Conservation (phyloP, 169 alveolate species). For the Babesia gibsoni region DNA sequence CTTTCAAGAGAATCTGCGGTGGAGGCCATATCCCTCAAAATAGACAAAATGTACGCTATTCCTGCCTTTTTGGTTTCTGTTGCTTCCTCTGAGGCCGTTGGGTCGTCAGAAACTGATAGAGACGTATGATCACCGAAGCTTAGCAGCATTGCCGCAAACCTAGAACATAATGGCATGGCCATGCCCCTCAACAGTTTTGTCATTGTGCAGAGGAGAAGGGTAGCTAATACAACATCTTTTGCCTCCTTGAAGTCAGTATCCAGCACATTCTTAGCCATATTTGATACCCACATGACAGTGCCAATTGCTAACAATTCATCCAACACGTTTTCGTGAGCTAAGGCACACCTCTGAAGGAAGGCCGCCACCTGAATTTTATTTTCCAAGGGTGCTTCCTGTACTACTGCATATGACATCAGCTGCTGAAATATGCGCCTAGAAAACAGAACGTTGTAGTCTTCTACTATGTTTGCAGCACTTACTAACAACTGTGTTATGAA, state of each 20-base stretch:
- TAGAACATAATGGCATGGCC: too few relatives aligned
- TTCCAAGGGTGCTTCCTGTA: slow-evolving; percentile 8
- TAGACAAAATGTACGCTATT: too few relatives aligned
- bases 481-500: slow-evolving; percentile 13
- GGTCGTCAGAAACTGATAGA: too few relatives aligned
- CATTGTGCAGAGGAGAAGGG: background rate
- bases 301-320: slow-evolving; percentile 7
- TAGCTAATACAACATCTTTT: background rate
- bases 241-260: background rate
- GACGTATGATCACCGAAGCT: too few relatives aligned
- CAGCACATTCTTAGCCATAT: background rate
- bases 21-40: too few relatives aligned
- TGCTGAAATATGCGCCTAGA: slow-evolving; percentile 34
- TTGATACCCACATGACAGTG: slow-evolving; percentile 6
- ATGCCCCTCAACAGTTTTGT: background rate
- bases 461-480: background rate
- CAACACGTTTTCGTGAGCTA: background rate
- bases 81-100: too few relatives aligned
- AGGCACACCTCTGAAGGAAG: background rate
- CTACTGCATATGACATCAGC: slow-evolving; percentile 14
- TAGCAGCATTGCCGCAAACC: too few relatives aligned
- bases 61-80: too few relatives aligned
- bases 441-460: background rate
- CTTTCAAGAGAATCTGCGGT: too few relatives aligned
- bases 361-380: slow-evolving; percentile 3